Base-by-base conservation (phyloP, 495 filamentous ascomycete species). In the Eremomyces bilateralis region DNA sequence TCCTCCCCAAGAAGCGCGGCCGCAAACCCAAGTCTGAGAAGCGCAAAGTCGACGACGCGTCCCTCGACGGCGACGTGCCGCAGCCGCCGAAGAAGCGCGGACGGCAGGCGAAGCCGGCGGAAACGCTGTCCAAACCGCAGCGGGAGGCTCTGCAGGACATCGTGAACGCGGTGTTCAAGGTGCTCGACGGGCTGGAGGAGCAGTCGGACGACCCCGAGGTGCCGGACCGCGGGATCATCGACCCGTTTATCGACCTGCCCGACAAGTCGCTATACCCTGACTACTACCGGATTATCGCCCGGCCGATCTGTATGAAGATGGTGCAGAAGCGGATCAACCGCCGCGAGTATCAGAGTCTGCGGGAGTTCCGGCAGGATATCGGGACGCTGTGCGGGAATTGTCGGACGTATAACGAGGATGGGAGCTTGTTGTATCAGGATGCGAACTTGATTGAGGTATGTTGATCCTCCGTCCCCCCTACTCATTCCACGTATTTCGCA, bases 261-360 rank as follows among this genome's bases (percentile, higher is more conserved):
- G 71, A 80, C n/a, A 84, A 76, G 53, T 71, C 69, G 13, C 67
- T 76, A 19, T 95, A 85, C 51, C 74, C 79, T 4, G 83, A 94
- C 45, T 97, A 97, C 52, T 95, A 94, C 53, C 57, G 80, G 52
- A 69, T 94, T 52, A 95, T 95, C 51, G 67, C 73, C 43, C 72
- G 75, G 20, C 88, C 88, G 0, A 92, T 97, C 49, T 80, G 75
- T 39, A 90, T 94, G 72, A 81, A 88, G 24, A 71, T 77, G 54
- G 91, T 97, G 47, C 69, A 74, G 53, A 82, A 75, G 52, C 83
- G 79, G 60, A 90, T 97, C 53, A 91, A 91, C 60, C 80, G 76
- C 42, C 76, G 84, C 40, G 79, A 94, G 42, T 97, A 95, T 52
- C 70, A 70, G 42, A 76, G 63, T 47, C 53, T 93, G 37, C 71